Evolutionary conservation across 257 asterid species (phyloP).

Genomic region (Solanum bulbocastanum): DNA sequence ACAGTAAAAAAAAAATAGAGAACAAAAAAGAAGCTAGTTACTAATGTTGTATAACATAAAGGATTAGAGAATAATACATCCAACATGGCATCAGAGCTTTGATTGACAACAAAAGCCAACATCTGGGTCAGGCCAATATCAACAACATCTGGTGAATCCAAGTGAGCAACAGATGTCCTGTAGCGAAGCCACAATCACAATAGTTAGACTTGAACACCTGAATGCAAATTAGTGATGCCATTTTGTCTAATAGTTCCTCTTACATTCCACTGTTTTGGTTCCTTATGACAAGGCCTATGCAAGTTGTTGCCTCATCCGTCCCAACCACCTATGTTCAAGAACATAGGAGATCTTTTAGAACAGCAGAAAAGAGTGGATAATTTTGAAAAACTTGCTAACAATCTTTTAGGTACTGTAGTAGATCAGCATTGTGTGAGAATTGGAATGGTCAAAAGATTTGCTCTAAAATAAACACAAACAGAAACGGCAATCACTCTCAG

Average conservation of each 20-base stretch:
- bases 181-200: conserved; percentile 6
- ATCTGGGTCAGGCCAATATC: conserved; percentile 69
- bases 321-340: conserved; percentile 50
- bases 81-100: conserved; percentile 35
- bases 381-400: neutral
- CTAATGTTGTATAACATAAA: neutral
- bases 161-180: conserved; percentile 86
- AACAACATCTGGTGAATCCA: conserved; percentile 70
- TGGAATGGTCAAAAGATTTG: neutral
- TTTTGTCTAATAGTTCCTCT: conserved; percentile 9
- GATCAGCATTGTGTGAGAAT: neutral
- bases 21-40: neutral
- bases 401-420: neutral
- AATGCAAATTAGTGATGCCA: neutral
- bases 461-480: neutral
- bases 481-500: neutral
- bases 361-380: neutral
- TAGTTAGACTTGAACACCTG: neutral
- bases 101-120: conserved; percentile 56
- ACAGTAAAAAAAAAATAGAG: neutral
- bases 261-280: conserved; percentile 68
- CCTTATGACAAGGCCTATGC: conserved; percentile 71
- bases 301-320: conserved; percentile 96
- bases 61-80: conserved; percentile 39
- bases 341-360: neutral